These are phyloP conservation scores for Yamadazyma buinensis DNA, from an alignment of 1,139 yeast genomes.

Conservation along the genomic window DNA sequence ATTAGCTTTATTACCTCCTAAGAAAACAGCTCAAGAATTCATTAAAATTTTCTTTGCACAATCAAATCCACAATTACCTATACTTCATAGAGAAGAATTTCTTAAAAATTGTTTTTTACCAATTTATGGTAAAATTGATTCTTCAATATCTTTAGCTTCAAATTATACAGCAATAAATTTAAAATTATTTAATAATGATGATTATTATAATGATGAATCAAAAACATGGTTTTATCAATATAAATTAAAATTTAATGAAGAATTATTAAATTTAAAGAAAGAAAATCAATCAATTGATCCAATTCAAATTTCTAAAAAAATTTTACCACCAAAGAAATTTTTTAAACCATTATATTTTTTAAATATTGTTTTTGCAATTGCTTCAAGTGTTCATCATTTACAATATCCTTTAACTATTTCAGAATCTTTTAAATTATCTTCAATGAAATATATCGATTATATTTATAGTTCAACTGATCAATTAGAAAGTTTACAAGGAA, in stretches of 20 bases:
- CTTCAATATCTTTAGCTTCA: constrained; percentile 55
- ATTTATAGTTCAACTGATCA: constrained; percentile 58
- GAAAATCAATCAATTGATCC: constrained; percentile 20
- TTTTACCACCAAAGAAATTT: constrained; percentile 44
- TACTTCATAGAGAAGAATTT: constrained; percentile 77
- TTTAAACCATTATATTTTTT: constrained; percentile 54
- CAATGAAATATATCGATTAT: constrained; percentile 56
- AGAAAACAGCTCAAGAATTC: constrained; percentile 63
- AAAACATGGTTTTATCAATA: constrained; percentile 47
- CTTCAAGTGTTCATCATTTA: constrained; percentile 70
- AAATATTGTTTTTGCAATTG: constrained; percentile 75
- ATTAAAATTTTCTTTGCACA: constrained; percentile 71
- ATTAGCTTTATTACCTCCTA: constrained; percentile 64
- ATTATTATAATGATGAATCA: constrained; percentile 19
- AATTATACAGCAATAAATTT: constrained; percentile 50
- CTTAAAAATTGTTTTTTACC: constrained; percentile 66
- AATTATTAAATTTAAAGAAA: constrained; percentile 11
- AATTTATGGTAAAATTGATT: constrained; percentile 65
- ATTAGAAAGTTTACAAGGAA: constrained; percentile 69
- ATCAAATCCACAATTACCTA: constrained; percentile 77
- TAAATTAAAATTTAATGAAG: constrained; percentile 25
- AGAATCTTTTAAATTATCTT: constrained; percentile 71
- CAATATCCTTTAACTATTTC: constrained; percentile 66
- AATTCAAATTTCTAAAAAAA: constrained; percentile 29
- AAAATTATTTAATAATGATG: constrained; percentile 9